Conservation (phyloP, 148 eudicot species). For the Camellia granthamiana region DNA sequence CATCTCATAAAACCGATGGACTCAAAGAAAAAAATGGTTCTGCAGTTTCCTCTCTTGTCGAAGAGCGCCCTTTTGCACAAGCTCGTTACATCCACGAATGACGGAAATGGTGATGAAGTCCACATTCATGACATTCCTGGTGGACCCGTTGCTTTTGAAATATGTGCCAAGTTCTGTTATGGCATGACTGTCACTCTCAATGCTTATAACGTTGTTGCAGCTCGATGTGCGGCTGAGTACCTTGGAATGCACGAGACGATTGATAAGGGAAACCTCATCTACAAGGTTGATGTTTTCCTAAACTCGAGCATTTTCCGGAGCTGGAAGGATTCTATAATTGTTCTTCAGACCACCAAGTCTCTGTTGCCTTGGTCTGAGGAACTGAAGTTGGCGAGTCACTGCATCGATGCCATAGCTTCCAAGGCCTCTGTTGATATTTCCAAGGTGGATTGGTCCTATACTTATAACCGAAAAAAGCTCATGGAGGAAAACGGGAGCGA, state of each 20-base stretch:
- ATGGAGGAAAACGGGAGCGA: constrained; percentile 58
- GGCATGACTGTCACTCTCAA: constrained; percentile 81
- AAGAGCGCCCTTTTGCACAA: constrained; percentile 64
- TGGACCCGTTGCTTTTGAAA: constrained; percentile 67
- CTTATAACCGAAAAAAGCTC: constrained; percentile 69
- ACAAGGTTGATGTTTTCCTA: constrained; percentile 80
- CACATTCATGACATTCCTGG: constrained; percentile 72
- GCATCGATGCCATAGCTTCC: constrained; percentile 65
- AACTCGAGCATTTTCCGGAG: constrained; percentile 68
- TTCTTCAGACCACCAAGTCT: constrained; percentile 69
- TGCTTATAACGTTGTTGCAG: constrained; percentile 66
- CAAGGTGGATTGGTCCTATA: constrained; percentile 83
- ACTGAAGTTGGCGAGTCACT: constrained; percentile 53
- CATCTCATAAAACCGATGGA: neutral
- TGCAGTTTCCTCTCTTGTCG: constrained; percentile 85
- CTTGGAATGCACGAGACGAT: constrained; percentile 77
- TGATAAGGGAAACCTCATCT: constrained; percentile 84
- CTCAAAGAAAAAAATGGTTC: neutral
- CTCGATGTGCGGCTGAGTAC: constrained; percentile 87
- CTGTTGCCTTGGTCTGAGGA: constrained; percentile 68
- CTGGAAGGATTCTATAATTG: constrained; percentile 92
- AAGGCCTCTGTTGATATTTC: constrained; percentile 68
- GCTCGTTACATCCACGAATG: constrained; percentile 48
- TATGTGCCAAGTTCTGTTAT: constrained; percentile 91
- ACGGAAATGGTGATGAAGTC: constrained; percentile 53